Percentiles rank a stretch among this genome's conserved stretches.
These are phyloP conservation scores for Lathyrus sativus DNA, from an alignment of 306 rosid species.

Conservation along the genomic window DNA sequence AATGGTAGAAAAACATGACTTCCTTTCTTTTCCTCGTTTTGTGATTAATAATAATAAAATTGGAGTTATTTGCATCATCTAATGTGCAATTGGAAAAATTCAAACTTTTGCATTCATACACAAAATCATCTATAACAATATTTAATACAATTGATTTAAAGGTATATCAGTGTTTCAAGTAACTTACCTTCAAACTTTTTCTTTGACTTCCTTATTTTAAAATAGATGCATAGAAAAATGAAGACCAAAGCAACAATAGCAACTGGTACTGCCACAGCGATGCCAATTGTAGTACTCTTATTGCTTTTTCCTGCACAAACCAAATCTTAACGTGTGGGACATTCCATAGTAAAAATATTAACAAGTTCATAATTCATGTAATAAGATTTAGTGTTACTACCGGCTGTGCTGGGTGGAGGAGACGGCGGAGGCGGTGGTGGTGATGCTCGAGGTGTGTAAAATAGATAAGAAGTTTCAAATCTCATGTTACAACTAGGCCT, in stretches of 20 bases:
- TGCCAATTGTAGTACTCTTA: neutral
- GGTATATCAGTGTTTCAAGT: neutral
- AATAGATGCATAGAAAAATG: constrained; percentile 30
- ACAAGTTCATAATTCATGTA: neutral
- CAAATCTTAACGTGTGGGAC: constrained; percentile 11
- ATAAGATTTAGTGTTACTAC: neutral
- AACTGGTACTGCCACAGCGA: constrained; percentile 33
- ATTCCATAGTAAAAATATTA: constrained; percentile 27
- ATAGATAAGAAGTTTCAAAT: constrained; percentile 6
- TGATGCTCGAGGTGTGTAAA: constrained; percentile 1
- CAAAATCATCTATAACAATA: neutral
- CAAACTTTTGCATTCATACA: too few relatives aligned
- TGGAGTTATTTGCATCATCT: too few relatives aligned
- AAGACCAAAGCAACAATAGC: constrained; percentile 24
- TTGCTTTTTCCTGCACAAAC: constrained; percentile 45
- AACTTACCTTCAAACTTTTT: constrained; percentile 32
- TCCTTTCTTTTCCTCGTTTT: too few relatives aligned
- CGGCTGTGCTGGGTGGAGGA: neutral
- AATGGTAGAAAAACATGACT: too few relatives aligned
- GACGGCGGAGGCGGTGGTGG: neutral
- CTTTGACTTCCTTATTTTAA: constrained; percentile 28
- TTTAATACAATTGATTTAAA: too few relatives aligned
- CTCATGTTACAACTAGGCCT: constrained; percentile 35
- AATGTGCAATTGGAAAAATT: too few relatives aligned
- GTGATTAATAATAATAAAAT: too few relatives aligned